A percentile compares a stretch with the other conserved stretches of the same genome.
phyloP scores from a whole-genome alignment of 768 basidiomycete genomes.

The Agrocybe chaxingu region DNA sequence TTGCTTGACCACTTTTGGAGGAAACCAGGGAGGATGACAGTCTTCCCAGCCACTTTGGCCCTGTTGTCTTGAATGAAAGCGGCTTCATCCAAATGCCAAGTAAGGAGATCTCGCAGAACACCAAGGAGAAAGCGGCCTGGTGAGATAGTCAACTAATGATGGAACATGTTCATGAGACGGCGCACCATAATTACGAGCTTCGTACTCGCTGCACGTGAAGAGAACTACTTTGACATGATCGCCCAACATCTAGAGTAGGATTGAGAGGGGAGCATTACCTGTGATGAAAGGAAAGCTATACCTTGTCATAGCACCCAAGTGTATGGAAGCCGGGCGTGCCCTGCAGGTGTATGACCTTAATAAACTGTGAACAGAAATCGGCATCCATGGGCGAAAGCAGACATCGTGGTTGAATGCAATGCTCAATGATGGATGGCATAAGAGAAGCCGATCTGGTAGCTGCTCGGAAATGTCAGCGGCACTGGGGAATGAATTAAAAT shows the following conservation, averaged over 20 bases:
- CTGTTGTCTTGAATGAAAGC: conserved; percentile 72
- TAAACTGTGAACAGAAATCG: conserved; percentile 88
- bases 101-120: conserved; percentile 71
- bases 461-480: conserved; percentile 14
- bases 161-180: conserved; percentile 1
- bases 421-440: conserved; percentile 69
- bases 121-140: conserved; percentile 85
- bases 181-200: conserved; percentile 91
- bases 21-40: conserved; percentile 66
- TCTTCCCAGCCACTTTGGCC: conserved; percentile 58
- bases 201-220: conserved; percentile 94
- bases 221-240: conserved; percentile 82
- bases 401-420: conserved; percentile 91
- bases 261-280: conserved; percentile 1
- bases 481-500: background rate
- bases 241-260: conserved; percentile 63
- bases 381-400: conserved; percentile 97
- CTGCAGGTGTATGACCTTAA: conserved; percentile 80
- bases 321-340: conserved; percentile 92
- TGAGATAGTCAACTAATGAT: conserved; percentile 1
- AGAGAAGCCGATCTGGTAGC: conserved; percentile 48
- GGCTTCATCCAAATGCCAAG: conserved; percentile 78
- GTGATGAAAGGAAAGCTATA: conserved; percentile 22
- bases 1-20: conserved; percentile 49
- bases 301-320: conserved; percentile 80